Evolutionary conservation across 116 monocot species (phyloP).

Genomic region (Phalaenopsis hybrid): DNA sequence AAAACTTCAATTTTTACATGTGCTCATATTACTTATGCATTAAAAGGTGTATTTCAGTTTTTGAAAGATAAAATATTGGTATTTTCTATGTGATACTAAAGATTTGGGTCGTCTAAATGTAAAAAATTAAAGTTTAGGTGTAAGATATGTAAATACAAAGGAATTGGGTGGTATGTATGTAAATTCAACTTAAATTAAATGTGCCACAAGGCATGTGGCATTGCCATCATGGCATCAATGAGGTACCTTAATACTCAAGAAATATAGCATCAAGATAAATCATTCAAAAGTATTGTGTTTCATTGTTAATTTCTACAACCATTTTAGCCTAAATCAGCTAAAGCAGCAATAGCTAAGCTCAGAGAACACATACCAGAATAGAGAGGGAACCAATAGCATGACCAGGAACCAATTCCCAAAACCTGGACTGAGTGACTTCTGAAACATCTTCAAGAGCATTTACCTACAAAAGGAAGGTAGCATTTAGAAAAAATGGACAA

Average conservation of each 20-base stretch:
- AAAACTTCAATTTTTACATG: too few species aligned
- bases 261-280: too few species aligned
- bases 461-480: conserved; percentile 32
- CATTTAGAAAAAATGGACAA: conserved; percentile 1
- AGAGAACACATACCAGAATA: conserved; percentile 44
- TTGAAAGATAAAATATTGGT: too few species aligned
- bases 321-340: neutral
- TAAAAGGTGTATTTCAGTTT: too few species aligned
- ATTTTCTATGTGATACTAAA: too few species aligned
- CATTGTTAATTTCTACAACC: neutral
- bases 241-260: neutral
- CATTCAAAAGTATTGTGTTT: neutral
- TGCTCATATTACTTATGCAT: too few species aligned
- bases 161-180: too few species aligned
- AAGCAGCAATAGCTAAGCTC: neutral
- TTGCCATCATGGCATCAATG: neutral
- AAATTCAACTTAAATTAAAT: neutral
- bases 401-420: conserved; percentile 97
- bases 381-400: conserved; percentile 77
- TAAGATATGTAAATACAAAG: too few species aligned
- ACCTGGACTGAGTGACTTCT: conserved; percentile 74
- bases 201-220: neutral
- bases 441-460: conserved; percentile 67
- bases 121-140: too few species aligned
- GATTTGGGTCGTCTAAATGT: too few species aligned